Conservation (phyloP, 2,329 filamentous ascomycete genomes). For the Cryphonectria parasitica region DNA sequence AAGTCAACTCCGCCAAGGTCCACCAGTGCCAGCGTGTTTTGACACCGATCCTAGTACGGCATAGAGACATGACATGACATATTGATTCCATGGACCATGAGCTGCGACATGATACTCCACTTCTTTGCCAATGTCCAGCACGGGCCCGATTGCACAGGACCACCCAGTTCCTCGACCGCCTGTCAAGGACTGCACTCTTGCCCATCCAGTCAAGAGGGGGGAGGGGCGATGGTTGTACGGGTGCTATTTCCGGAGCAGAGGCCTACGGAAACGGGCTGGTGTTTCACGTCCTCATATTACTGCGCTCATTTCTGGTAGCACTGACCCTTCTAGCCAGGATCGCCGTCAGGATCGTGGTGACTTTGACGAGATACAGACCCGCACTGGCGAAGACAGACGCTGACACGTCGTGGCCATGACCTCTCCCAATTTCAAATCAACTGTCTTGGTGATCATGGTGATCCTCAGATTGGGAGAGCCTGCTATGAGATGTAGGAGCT, state of each 20-base stretch:
- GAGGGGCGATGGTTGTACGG: background rate
- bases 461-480: slow-evolving; percentile 22
- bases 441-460: slow-evolving; percentile 1
- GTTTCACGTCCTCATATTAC: slow-evolving; percentile 21
- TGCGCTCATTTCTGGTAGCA: slow-evolving; percentile 18
- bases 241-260: background rate
- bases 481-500: slow-evolving; percentile 23
- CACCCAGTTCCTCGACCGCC: slow-evolving; percentile 15
- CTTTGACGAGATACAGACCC: slow-evolving; percentile 17
- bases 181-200: slow-evolving; percentile 11
- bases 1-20: slow-evolving; percentile 20
- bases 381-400: background rate
- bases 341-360: background rate
- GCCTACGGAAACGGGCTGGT: slow-evolving; percentile 8
- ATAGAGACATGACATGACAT: background rate
- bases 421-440: slow-evolving; percentile 12
- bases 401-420: slow-evolving; percentile 7
- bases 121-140: background rate
- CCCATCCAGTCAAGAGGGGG: background rate
- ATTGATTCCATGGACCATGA: background rate
- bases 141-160: slow-evolving; percentile 3
- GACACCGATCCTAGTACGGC: background rate
- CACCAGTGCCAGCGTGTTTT: slow-evolving; percentile 18
- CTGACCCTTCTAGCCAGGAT: slow-evolving; percentile 19
- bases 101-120: background rate